Percentiles rank a stretch among this genome's conserved stretches.
Conservation (phyloP, 2,329 filamentous ascomycete genomes). For the Ceratocystis cubensis region DNA sequence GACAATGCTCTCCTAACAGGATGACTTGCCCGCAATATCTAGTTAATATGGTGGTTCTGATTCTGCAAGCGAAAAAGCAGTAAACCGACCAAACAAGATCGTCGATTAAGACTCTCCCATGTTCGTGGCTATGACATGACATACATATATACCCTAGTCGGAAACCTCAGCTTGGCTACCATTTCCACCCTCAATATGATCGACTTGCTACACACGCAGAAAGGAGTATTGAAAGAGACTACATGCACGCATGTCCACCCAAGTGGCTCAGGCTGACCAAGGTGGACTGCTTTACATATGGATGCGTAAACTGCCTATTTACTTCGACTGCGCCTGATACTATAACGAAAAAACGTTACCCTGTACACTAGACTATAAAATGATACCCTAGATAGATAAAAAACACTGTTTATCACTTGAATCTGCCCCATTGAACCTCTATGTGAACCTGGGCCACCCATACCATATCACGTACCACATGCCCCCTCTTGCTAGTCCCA, state of each 20-base stretch:
- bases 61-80: background rate
- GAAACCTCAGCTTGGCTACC: background rate
- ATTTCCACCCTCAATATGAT: background rate
- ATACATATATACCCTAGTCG: background rate
- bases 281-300: background rate
- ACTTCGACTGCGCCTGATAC: background rate
- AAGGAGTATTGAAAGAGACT: too few species aligned
- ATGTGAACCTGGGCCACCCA: too few species aligned
- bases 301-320: background rate
- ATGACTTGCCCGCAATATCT: conserved; percentile 1
- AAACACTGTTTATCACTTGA: background rate
- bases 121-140: background rate
- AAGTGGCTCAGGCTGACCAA: too few species aligned
- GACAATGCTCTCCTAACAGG: background rate
- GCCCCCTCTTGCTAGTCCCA: too few species aligned
- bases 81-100: background rate
- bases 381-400: conserved; percentile 4
- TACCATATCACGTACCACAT: too few species aligned
- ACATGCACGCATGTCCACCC: too few species aligned
- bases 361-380: background rate
- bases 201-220: background rate
- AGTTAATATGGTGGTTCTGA: background rate
- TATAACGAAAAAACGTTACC: background rate
- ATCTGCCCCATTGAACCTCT: too few species aligned
- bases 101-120: background rate